Evolutionary conservation across 2,329 filamentous ascomycete species (phyloP).

Genomic region (Venturia carpophila): DNA sequence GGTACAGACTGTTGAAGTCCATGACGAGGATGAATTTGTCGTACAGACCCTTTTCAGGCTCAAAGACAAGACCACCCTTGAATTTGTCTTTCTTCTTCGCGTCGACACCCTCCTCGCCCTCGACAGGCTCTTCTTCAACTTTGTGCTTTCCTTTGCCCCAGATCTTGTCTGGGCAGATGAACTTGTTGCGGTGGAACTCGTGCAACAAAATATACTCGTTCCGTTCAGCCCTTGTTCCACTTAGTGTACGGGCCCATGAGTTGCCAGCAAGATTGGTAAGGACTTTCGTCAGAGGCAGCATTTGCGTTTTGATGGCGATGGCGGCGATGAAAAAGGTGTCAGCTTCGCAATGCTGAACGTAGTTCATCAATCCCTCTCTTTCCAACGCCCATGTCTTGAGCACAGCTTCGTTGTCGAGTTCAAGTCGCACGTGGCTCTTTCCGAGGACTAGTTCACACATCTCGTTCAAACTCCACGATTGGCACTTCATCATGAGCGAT

Average conservation of each 20-base stretch:
- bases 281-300: constrained; percentile 88
- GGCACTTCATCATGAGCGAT: constrained; percentile 93
- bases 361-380: constrained; percentile 82
- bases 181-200: constrained; percentile 94
- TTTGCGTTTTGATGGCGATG: constrained; percentile 78
- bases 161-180: constrained; percentile 94
- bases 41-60: constrained; percentile 94
- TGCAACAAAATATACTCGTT: constrained; percentile 99
- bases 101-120: constrained; percentile 57
- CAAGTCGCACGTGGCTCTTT: constrained; percentile 62
- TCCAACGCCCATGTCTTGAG: constrained; percentile 80
- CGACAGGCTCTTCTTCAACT: constrained; percentile 62
- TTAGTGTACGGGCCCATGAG: constrained; percentile 93
- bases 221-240: constrained; percentile 89
- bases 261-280: constrained; percentile 95
- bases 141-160: constrained; percentile 68
- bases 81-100: constrained; percentile 98
- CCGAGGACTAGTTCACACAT: constrained; percentile 90
- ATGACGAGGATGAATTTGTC: constrained; percentile 98
- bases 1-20: constrained; percentile 99
- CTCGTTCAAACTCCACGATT: constrained; percentile 95
- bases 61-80: constrained; percentile 96
- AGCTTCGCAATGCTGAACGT: constrained; percentile 85
- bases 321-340: constrained; percentile 96
- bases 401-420: constrained; percentile 81